Conservation (phyloP, 140 eudicot genomes). For the Erigeron philadelphicus region DNA sequence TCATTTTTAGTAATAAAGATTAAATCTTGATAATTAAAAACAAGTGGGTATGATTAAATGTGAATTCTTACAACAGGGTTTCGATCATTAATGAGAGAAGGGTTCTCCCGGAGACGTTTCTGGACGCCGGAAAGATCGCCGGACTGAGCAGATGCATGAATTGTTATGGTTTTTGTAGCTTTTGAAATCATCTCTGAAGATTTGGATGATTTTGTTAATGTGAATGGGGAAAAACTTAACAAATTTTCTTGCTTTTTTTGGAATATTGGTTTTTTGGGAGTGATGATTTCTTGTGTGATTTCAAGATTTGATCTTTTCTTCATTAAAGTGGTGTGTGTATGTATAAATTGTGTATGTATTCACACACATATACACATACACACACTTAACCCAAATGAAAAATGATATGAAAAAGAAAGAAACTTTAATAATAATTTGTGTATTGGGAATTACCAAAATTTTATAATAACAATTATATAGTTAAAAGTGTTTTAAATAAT, state of each 20-base stretch:
- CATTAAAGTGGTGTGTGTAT: not conserved
- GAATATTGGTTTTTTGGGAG: constrained; percentile 20
- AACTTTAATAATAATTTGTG: too few species aligned
- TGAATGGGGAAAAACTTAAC: constrained; percentile 22
- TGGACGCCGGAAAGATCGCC: constrained; percentile 69
- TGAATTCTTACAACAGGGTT: constrained; percentile 73
- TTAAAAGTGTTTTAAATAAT: too few species aligned
- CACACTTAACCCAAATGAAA: not conserved
- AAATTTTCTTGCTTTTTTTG: constrained; percentile 20
- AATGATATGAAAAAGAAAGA: too few species aligned
- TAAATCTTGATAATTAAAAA: too few species aligned
- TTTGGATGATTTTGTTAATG: constrained; percentile 30
- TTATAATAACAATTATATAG: too few species aligned
- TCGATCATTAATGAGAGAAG: constrained; percentile 79
- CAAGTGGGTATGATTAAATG: too few species aligned
- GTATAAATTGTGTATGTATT: not conserved
- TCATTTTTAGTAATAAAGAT: not conserved
- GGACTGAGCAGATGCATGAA: constrained; percentile 77
- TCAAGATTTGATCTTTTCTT: constrained; percentile 29
- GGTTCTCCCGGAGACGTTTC: constrained; percentile 55
- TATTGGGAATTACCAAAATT: too few species aligned
- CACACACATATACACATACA: not conserved
- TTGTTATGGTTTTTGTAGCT: constrained; percentile 57
- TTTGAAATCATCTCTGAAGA: constrained; percentile 29
- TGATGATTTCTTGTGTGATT: constrained; percentile 11